phyloP scores from a whole-genome alignment of 352 stramenopile genomes.

The Phytophthora hybrid region DNA sequence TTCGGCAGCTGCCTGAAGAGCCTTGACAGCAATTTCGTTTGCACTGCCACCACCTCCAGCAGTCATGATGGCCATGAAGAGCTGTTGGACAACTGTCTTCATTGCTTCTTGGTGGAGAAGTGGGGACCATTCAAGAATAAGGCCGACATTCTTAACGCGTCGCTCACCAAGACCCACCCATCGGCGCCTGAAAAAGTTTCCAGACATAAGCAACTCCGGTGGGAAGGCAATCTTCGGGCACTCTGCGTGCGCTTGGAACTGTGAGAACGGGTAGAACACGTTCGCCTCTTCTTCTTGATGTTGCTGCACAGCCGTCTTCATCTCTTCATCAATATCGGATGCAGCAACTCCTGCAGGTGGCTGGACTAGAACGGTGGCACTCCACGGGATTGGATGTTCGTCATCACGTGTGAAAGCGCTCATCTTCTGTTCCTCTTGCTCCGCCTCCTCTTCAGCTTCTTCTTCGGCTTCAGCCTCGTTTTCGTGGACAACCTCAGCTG shows the following conservation, averaged over 20 bases:
- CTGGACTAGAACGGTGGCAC: constrained; percentile 50
- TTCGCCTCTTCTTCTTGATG: constrained; percentile 57
- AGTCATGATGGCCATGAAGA: constrained; percentile 66
- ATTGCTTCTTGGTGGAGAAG: constrained; percentile 77
- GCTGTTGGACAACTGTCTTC: constrained; percentile 67
- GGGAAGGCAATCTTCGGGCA: constrained; percentile 84
- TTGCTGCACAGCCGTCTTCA: constrained; percentile 33
- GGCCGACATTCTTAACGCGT: constrained; percentile 89
- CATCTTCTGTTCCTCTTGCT: constrained; percentile 93
- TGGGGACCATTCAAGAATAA: constrained; percentile 91
- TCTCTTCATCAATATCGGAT: constrained; percentile 27
- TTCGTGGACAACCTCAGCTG: constrained; percentile 90
- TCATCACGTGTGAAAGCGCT: constrained; percentile 91
- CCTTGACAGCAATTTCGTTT: constrained; percentile 80
- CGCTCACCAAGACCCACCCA: constrained; percentile 91
- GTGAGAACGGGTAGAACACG: constrained; percentile 81
- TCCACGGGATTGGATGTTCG: constrained; percentile 89
- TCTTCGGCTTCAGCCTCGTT: constrained; percentile 90
- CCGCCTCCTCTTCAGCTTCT: constrained; percentile 89
- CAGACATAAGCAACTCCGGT: constrained; percentile 73
- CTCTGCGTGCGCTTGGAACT: constrained; percentile 81
- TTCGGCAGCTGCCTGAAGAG: constrained; percentile 44
- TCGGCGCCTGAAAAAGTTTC: constrained; percentile 89
- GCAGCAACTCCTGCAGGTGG: constrained; percentile 25
- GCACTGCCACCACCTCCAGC: constrained; percentile 34